Evolutionary conservation across 805 yeast species (phyloP).

Genomic region (Jamesozyma hellenica): DNA sequence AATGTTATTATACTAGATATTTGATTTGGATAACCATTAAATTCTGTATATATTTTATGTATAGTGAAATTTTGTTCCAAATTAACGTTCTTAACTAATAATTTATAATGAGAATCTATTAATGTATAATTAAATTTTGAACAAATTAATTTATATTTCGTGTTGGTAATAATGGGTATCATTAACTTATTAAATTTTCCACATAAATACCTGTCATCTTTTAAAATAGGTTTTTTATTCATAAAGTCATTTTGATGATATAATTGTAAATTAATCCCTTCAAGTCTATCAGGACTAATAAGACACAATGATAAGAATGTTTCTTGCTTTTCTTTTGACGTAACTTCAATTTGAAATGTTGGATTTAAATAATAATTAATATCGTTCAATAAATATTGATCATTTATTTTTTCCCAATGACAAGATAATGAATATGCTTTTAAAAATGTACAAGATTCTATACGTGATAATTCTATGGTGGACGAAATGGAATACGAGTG

Average conservation of each 20-base stretch:
- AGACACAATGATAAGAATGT: conserved; percentile 12
- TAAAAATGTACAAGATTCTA: neutral
- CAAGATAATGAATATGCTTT: neutral
- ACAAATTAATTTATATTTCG: conserved; percentile 16
- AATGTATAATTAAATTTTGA: neutral
- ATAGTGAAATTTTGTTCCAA: neutral
- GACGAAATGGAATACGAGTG: conserved; percentile 13
- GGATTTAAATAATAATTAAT: conserved; percentile 16
- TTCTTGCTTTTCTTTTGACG: conserved; percentile 4
- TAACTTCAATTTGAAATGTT: conserved; percentile 13
- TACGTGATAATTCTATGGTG: conserved; percentile 2
- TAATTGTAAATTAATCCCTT: conserved; percentile 16
- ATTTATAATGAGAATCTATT: no score
- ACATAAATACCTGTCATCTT: conserved; percentile 7
- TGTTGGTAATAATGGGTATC: conserved; percentile 14
- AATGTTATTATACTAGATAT: conserved; percentile 6
- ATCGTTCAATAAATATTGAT: neutral
- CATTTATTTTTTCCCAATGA: neutral
- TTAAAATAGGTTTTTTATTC: conserved; percentile 15
- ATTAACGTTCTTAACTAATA: no score
- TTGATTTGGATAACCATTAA: conserved; percentile 20
- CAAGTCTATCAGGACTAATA: conserved; percentile 6
- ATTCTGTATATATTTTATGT: conserved; percentile 10
- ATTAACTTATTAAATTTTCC: conserved; percentile 7
- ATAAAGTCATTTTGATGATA: conserved; percentile 15